Evolutionary conservation across 805 yeast species (phyloP), one percentile per base, ranked within the genome.

Genomic region (Tetrapisispora phaffii): DNA sequence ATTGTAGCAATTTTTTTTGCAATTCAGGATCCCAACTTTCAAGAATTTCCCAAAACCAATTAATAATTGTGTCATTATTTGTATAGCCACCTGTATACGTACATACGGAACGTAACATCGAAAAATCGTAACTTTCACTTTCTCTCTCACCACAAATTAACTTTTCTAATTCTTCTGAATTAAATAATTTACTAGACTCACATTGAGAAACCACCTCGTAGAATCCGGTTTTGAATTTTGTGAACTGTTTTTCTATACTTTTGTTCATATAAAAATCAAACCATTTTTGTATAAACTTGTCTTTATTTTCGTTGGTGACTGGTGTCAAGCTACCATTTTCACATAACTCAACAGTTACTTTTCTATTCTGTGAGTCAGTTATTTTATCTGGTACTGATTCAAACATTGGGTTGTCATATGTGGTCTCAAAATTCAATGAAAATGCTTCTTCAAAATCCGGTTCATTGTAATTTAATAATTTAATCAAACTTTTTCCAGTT

Each of bases 31-130:
- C 55, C 63, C 63, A 58, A 9, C 32, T 21, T 9, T 47, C 38
- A 3, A 56, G 15, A 59, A 78, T 77, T 16, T 82, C 80, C 97
- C 98, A 90, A 58, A 90, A 86, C 97, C 97, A 93, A 21, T 55
- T 46, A 4, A 88, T 72, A 0, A 80, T 65, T 0, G 53, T 46
- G 6, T 72, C 67, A 7, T 57, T 51, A 7, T 57, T 52, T 1
- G 59, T 52, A 13, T 66, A 65, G 73, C 89, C 87, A 10, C 89
- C 87, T 17, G 63, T 64, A 60, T 89, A 93, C 48, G 74, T 78
- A 0, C 96, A 82, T 0, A 88, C 79, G 0, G 88, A 74, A 46
- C 77, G 73, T 45, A 93, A 65, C 6, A 82, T 73, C 2, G 71
- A 76, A 3, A 80, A 70, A 57, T 90, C 97, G 17, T 68, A 68